Evolutionary conservation across 495 filamentous ascomycete genomes (phyloP).

Genomic region (Aspergillus carlsbadensis): DNA sequence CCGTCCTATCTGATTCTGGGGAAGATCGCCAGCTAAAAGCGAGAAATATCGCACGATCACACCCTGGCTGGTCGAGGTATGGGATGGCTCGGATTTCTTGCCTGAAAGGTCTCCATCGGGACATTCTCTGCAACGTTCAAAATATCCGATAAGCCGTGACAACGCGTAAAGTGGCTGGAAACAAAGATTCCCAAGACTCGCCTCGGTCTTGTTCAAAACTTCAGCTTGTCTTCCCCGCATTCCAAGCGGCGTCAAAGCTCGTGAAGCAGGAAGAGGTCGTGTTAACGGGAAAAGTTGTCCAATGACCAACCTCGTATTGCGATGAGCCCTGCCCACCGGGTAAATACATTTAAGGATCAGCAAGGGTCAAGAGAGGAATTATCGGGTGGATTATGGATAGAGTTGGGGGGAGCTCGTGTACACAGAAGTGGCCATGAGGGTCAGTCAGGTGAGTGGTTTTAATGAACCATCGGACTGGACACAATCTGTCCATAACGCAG

Average conservation of each 20-base stretch:
- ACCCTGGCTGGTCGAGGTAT: background rate
- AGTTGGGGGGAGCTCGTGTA: no score
- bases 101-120: background rate
- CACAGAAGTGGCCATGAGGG: no score
- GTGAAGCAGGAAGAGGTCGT: background rate
- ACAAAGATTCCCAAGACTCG: background rate
- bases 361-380: no score
- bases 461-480: no score
- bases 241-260: no score
- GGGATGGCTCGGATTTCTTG: background rate
- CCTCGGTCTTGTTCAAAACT: background rate
- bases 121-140: background rate
- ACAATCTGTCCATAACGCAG: background rate
- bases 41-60: slow-evolving; percentile 11
- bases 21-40: slow-evolving; percentile 13
- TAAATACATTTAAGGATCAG: background rate
- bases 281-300: background rate
- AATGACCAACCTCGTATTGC: background rate
- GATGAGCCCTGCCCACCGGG: background rate
- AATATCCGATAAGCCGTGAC: background rate
- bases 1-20: slow-evolving; percentile 1
- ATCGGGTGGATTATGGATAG: no score
- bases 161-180: background rate
- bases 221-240: no score
- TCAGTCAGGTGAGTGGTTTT: no score